Evolutionary conservation across 345 rosid species (phyloP).

Genomic region (Nasturtium officinale): DNA sequence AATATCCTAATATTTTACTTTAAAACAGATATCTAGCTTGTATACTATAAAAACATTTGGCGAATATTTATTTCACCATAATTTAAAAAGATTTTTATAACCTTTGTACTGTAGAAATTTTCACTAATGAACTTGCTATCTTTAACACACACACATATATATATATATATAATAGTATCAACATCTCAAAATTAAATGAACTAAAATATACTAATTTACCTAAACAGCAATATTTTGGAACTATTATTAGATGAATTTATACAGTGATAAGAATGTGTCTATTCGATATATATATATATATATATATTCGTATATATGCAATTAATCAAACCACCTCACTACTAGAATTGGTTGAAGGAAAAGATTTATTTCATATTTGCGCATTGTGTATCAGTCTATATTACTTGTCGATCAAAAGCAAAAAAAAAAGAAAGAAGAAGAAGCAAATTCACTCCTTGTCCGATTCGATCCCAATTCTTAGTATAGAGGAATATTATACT

Average conservation of each 20-base stretch:
- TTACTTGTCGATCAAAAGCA: constrained; percentile 13
- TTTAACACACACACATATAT: too few species aligned
- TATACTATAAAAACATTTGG: not conserved
- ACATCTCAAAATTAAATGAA: not conserved
- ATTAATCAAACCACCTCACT: constrained; percentile 11
- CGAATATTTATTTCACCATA: not conserved
- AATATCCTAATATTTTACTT: not conserved
- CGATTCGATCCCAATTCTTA: constrained; percentile 20
- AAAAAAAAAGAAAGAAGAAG: too few species aligned
- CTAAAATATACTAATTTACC: not conserved
- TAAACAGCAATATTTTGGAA: not conserved
- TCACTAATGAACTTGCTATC: not conserved
- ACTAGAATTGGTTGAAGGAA: constrained; percentile 1
- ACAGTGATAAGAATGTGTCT: constrained; percentile 1
- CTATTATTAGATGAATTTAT: not conserved
- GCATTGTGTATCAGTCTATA: constrained; percentile 6
- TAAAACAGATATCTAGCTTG: not conserved
- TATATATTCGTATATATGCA: not conserved
- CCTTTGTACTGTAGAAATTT: not conserved
- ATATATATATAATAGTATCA: not conserved
- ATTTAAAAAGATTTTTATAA: too few species aligned
- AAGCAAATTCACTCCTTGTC: constrained; percentile 25
- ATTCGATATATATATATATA: not conserved
- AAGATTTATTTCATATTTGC: not conserved
- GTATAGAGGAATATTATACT: not conserved